Base-by-base conservation (phyloP, 228 moss, liverwort and hornwort species). In the Sphagnum fallax region DNA sequence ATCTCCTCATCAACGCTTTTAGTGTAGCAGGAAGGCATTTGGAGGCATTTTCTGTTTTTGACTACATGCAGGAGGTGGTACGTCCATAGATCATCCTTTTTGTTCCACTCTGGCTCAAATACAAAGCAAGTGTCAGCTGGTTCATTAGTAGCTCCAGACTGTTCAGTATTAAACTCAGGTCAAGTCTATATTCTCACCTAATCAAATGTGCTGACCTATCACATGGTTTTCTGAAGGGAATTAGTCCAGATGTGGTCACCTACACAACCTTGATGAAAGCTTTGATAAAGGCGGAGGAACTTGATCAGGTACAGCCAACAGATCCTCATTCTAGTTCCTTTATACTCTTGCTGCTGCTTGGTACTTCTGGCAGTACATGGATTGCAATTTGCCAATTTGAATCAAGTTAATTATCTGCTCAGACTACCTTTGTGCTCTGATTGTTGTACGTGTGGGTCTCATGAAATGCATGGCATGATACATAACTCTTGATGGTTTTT, bases 211-310 rank as follows among this genome's bases (percentile, higher is more conserved):
- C 32, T 32, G 32, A 32, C 32, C 32, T 32, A 32, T 32, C 2
- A 3, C 32, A 32, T 76, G 57, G 66, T 77, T 10, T 53, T 70
- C 51, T 81, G 68, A 71, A 91, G 91, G 89, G 83, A 68, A 87
- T 98, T 79, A 85, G 85, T 87, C 98, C 98, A 32, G 98, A 98
- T 74, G 93, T 98, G 55, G 90, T 98, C 68, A 90, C 93, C 6
- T 98, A 92, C 70, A 98, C 98, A 6, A 98, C 98, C 61, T 74
- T 98, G 16, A 98, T 98, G 98, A 98, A 98, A 83, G 92, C 93
- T 63, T 79, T 98, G 49, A 91, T 93, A 47, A 98, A 90, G 69
- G 93, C 82, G 10, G 84, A 89, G 74, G 78, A 86, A 69, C 84
- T 98, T 75, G 82, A 87, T 66, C 78, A 81, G 85, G 91, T 92